Evolutionary conservation across 805 yeast species (phyloP).

Genomic region (Schwanniomyces yamadae): DNA sequence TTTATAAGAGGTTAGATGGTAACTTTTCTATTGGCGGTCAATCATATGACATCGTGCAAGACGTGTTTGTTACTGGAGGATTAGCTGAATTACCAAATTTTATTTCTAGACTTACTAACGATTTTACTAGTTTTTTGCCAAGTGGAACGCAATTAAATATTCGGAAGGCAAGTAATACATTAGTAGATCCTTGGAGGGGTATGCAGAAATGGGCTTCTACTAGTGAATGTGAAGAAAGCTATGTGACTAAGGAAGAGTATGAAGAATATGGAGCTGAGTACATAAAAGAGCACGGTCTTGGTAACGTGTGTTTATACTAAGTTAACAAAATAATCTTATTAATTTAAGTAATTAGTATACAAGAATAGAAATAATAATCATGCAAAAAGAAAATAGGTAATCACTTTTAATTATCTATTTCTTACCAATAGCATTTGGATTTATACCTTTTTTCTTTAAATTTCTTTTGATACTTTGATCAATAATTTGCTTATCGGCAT

Average conservation of each 20-base stretch:
- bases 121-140: conserved; percentile 72
- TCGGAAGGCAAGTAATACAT: conserved; percentile 63
- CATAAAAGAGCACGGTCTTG: conserved; percentile 79
- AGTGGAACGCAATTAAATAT: conserved; percentile 60
- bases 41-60: conserved; percentile 50
- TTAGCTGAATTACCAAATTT: conserved; percentile 64
- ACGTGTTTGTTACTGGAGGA: conserved; percentile 88
- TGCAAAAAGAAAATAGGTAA: conserved; percentile 2
- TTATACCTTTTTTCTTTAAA: conserved; percentile 69
- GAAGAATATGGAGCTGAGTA: conserved; percentile 89
- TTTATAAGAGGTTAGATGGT: conserved; percentile 58
- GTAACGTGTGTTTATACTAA: conserved; percentile 49
- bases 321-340: conserved; percentile 8
- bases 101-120: conserved; percentile 63
- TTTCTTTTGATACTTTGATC: conserved; percentile 64
- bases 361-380: conserved; percentile 6
- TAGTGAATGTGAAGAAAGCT: conserved; percentile 44
- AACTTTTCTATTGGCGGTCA: conserved; percentile 56
- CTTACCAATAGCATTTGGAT: conserved; percentile 47
- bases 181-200: conserved; percentile 89
- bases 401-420: not conserved
- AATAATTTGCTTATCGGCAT: conserved; percentile 72
- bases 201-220: conserved; percentile 76
- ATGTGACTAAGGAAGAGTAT: conserved; percentile 69
- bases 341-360: conserved; percentile 6